Evolutionary conservation across 2,329 filamentous ascomycete species (phyloP), one percentile per base, ranked within the genome.

Genomic region (Diplodia intermedia): DNA sequence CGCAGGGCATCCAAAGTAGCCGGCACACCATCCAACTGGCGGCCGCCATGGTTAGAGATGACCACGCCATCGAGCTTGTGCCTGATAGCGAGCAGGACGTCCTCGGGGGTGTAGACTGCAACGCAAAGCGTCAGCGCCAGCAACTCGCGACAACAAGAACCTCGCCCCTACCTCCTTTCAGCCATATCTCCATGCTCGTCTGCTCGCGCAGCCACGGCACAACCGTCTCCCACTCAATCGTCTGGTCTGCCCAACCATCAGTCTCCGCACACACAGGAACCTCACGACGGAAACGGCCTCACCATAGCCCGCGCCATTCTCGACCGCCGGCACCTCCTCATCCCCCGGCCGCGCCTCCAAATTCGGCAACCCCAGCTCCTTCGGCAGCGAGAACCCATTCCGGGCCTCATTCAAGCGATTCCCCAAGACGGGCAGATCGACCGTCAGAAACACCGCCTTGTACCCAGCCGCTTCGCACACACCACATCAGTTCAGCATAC

Each of bases 41-140:
- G 76, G 1, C 83, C 84, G 15, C 86, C 86, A 71, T 89, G 86
- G 70, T 89, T 89, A 31, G 83, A 84, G 14, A 88, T 83, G 3
- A 88, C 76, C 20, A 81, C 74, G 0, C 79, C 79, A 68, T 81
- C 77, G 47, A 77, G 75, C 1, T 77, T 76, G 70, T 76, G 74
- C 55, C 75, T 71, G 29, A 88, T 82, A 5, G 82, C 82, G 36
- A 81, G 75, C n/a, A 76, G 70, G 0, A 80, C 79, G 68, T 84
- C 82, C 61, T 82, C 78, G 14, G 78, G 73, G 0, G 76, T 80
- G 20, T 74, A 72, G 15, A 81, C 71, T 49, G 71, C 23, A 23
- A 23, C 23, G 23, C 23, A 23, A 23, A 23, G 23, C 23, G 23
- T 23, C 23, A 23, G 2, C 23, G 23, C 23, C 23, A 23, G 23